Evolutionary conservation across 495 filamentous ascomycete species (phyloP), one percentile per base, ranked within the genome.

Genomic region (Trichoderma virens): DNA sequence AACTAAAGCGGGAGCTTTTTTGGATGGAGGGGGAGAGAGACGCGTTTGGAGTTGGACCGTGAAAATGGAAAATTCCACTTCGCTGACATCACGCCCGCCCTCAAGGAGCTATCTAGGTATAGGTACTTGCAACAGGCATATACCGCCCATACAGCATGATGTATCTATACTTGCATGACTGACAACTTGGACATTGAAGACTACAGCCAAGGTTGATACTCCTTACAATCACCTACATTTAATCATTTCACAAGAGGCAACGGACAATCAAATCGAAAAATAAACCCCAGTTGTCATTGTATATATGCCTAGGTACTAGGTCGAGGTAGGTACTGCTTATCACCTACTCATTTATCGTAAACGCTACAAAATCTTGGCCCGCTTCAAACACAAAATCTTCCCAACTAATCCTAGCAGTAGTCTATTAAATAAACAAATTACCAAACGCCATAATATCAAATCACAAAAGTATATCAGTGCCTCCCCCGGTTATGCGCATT

Each of bases 391-490:
- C 51, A 59, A 25, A 41, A 41, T 16, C 18, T 18, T 16, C 18
- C 18, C 38, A 11, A 41, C 38, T 18, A 41, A 41, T 18, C 11
- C 18, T 41, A 20, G 43, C 18, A 25, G 43, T 47, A 23, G 43
- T 47, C 43, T 25, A 47, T 23, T 20, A 47, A 47, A 47, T n/a
- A 47, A 47, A 23, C 18, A 47, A 8, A 18, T 23, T 47, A 47
- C 43, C 43, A 16, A 47, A 47, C 43, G 43, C 43, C 43, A 25
- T 47, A 1, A 20, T 20, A 23, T 47, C 20, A 1, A 47, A 45
- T 69, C 23, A 71, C 62, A 8, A 35, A 14, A 60, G 28, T 30
- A 20, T 60, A 13, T 8, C 16, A 56, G 18, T 56, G n/a, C n/a
- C n/a, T n/a, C n/a, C n/a, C n/a, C n/a, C n/a, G n/a, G n/a, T n/a